These are phyloP conservation scores for Furcasterigmium furcatum DNA, from an alignment of 2,329 filamentous ascomycete genomes.

Conservation along the genomic window DNA sequence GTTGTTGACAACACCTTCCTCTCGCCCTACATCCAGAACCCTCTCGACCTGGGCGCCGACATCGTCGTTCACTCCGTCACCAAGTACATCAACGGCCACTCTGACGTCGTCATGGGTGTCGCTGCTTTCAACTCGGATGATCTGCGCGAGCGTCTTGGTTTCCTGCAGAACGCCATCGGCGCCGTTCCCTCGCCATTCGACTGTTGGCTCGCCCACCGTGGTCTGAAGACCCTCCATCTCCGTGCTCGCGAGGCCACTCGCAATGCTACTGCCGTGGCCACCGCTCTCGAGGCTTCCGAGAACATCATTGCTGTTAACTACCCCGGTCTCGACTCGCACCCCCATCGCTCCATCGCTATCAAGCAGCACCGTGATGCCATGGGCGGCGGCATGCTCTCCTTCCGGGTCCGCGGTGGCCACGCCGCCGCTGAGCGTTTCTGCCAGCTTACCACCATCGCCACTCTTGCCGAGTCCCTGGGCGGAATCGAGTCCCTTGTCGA, in stretches of 20 bases:
- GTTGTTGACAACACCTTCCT: slow-evolving; percentile 99
- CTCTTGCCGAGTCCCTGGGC: slow-evolving; percentile 86
- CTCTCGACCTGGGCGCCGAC: slow-evolving; percentile 90
- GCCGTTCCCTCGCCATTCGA: slow-evolving; percentile 94
- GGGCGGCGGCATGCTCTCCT: slow-evolving; percentile 96
- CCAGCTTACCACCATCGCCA: slow-evolving; percentile 84
- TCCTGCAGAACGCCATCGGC: slow-evolving; percentile 96
- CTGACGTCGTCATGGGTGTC: slow-evolving; percentile 95
- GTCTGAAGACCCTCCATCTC: slow-evolving; percentile 93
- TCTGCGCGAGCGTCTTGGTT: slow-evolving; percentile 73
- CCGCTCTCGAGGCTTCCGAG: slow-evolving; percentile 73
- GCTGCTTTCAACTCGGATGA: slow-evolving; percentile 89
- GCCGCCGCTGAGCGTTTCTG: slow-evolving; percentile 89
- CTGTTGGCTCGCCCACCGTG: slow-evolving; percentile 96
- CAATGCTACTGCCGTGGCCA: slow-evolving; percentile 78
- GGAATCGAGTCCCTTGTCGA: slow-evolving; percentile 92
- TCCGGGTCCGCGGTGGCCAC: slow-evolving; percentile 86
- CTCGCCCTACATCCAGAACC: slow-evolving; percentile 94
- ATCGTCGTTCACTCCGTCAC: slow-evolving; percentile 97
- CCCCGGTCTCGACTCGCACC: slow-evolving; percentile 84
- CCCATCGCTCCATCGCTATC: slow-evolving; percentile 77
- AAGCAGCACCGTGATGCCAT: slow-evolving; percentile 93
- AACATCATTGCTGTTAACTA: slow-evolving; percentile 93
- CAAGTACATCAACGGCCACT: slow-evolving; percentile 98
- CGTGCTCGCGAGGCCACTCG: slow-evolving; percentile 79